Conservation (phyloP, 2,329 filamentous ascomycete species). For the Penicillium digitatum region DNA sequence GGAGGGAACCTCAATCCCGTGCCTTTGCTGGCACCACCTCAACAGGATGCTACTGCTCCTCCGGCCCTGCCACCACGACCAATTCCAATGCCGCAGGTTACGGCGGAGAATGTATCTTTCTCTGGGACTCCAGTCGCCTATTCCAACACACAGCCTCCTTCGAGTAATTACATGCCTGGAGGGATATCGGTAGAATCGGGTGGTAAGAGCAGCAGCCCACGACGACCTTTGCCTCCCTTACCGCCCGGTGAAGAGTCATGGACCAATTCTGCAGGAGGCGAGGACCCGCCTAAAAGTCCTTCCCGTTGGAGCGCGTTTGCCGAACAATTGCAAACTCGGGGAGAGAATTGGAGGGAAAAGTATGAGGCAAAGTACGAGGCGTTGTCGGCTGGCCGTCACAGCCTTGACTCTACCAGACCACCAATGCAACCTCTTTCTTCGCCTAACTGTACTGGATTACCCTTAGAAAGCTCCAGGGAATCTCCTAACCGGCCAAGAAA, state of each 20-base stretch:
- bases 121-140: slow-evolving; percentile 15
- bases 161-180: background rate
- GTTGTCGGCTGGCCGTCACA: slow-evolving; percentile 25
- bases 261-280: slow-evolving; percentile 3
- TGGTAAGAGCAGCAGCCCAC: slow-evolving; percentile 7
- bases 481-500: slow-evolving; percentile 22
- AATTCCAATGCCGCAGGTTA: slow-evolving; percentile 15
- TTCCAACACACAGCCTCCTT: slow-evolving; percentile 6
- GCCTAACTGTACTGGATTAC: slow-evolving; percentile 16
- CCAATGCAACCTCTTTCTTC: slow-evolving; percentile 24
- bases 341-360: slow-evolving; percentile 25
- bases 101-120: slow-evolving; percentile 23
- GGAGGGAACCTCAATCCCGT: slow-evolving; percentile 7
- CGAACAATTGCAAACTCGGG: slow-evolving; percentile 20
- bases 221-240: slow-evolving; percentile 29
- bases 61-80: slow-evolving; percentile 23
- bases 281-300: slow-evolving; percentile 14
- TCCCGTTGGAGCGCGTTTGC: slow-evolving; percentile 33
- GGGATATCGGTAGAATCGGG: background rate
- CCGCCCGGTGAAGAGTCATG: slow-evolving; percentile 24
- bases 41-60: slow-evolving; percentile 12
- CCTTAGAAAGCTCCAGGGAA: slow-evolving; percentile 27
- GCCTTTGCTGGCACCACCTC: background rate
- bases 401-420: slow-evolving; percentile 29
- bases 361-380: slow-evolving; percentile 25